Base-by-base conservation (phyloP, 164 flowering plant species). In the Dillenia turbinata region DNA sequence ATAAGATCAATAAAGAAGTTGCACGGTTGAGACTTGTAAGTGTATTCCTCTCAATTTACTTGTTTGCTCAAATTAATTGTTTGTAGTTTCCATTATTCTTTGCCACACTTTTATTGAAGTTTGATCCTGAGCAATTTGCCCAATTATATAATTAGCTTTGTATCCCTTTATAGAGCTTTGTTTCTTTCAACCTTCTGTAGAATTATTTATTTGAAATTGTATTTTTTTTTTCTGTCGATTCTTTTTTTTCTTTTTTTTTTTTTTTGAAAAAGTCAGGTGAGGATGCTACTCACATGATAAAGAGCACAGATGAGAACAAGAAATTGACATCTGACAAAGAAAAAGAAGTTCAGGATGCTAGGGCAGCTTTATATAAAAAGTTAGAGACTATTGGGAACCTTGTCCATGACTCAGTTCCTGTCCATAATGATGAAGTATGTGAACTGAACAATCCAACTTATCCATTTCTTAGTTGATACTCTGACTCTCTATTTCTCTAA, bases 381-480 rank as follows among this genome's bases (percentile, higher is more conserved):
- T 68, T 91, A 76, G 85, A 72, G 55, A 49, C 64, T 2, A 70
- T 94, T 47, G 99, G 97, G 22, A 94, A 94, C 69, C 90, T 94
- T 15, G 93, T 94, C 59, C 99, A 94, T 62, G 99, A 94, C 75
- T 83, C 97, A 0, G 99, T 94, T 47, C 97, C 96, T 0, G 58
- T 85, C 49, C 76, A 78, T 56, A 56, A 85, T 60, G 87, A 94
- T 66, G 99, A 91, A 93, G 99, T 94, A 54, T 9, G 54, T 49
- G 19, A 40, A 19, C 17, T 52, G 19, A 40, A 15, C 17, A 10
- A 3, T 48, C 1, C 13, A 5, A 13, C 54, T 10, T 0, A 11
- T 56, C 40, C 7, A 6, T 63, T 9, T 57, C 9, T 62, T 40
- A 10, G 59, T 56, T 19, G 48, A 44, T 12, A 52, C 46, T 60